Evolutionary conservation across 345 rosid species (phyloP), one percentile per base, ranked within the genome.

Genomic region (Eucalyptus sp.): DNA sequence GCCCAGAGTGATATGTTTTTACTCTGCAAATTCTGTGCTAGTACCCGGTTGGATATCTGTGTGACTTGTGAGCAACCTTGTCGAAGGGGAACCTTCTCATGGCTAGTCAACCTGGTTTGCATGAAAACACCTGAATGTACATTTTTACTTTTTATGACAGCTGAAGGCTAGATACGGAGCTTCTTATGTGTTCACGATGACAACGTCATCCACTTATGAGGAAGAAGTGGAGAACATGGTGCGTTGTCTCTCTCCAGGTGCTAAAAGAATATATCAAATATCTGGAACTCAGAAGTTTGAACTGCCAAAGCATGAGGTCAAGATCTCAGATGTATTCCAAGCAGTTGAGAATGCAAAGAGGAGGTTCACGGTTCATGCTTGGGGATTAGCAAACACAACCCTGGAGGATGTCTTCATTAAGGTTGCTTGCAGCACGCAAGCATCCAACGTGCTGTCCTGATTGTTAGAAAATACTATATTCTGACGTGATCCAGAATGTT

Each of bases 381-480:
- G 99, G 99, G 99, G 99, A 86, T 91, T 98, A 58, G 95, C 98
- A 4, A 97, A 97, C 91, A 95, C 99, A 90, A 97, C 99, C 87
- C 93, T 98, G 87, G 99, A 98, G 92, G 99, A 98, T 93, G 99
- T 97, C 66, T 97, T 97, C 94, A 96, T 97, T 93, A 98, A 98
- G 94, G 99, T 97, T 89, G 99, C 99, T 18, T 92, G 91, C 16
- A 90, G 87, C 2, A 92, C 95, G 8, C 94, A 94, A 89, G 93
- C 93, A 46, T 93, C 93, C 89, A 92, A 93, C 86, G 94, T 91
- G 44, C 89, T 95, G 62, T 93, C 95, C 24, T 95, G 93, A 94
- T 89, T 50, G 64, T 58, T n/a, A 86, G 33, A 27, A 50, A 86
- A 71, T 17, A 86, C 60, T 20, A 24, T n/a, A 50, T n/a, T 86